A percentile compares a stretch with the other conserved stretches of the same genome.
Conservation (phyloP, 1,284 basidiomycete genomes). For the Apiotrichum montevideense region DNA sequence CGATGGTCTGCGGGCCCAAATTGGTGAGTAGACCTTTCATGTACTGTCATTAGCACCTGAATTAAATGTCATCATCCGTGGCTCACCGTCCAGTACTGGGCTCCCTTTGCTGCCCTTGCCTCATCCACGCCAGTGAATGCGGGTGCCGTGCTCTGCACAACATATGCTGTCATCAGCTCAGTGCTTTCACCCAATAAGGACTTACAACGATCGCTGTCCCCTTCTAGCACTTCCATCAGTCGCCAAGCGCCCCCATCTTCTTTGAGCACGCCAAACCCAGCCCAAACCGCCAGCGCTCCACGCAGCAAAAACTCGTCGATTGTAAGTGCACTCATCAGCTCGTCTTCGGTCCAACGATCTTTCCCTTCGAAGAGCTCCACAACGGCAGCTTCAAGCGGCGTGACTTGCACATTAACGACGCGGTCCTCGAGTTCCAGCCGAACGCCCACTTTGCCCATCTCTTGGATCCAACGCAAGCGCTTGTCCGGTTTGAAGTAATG, state of each 20-base stretch:
- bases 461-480: slow-evolving; percentile 73
- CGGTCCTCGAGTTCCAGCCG: slow-evolving; percentile 75
- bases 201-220: slow-evolving; percentile 19
- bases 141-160: neutral
- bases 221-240: slow-evolving; percentile 9
- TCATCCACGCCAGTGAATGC: slow-evolving; percentile 3
- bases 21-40: slow-evolving; percentile 81
- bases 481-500: slow-evolving; percentile 81
- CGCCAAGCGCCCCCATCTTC: slow-evolving; percentile 8
- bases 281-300: slow-evolving; percentile 75
- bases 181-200: neutral
- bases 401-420: slow-evolving; percentile 65
- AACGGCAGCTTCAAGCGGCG: slow-evolving; percentile 79
- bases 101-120: neutral
- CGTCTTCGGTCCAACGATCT: slow-evolving; percentile 51
- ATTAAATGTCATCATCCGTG: neutral
- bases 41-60: slow-evolving; percentile 50
- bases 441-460: slow-evolving; percentile 72
- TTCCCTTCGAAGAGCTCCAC: slow-evolving; percentile 75
- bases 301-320: slow-evolving; percentile 60
- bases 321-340: slow-evolving; percentile 60
- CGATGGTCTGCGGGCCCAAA: slow-evolving; percentile 62
- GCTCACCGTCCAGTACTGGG: slow-evolving; percentile 71
- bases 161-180: neutral
- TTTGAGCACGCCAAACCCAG: slow-evolving; percentile 65